These are phyloP conservation scores for Pulveroboletus sp. DNA, from an alignment of 1,284 basidiomycete genomes.

Conservation along the genomic window DNA sequence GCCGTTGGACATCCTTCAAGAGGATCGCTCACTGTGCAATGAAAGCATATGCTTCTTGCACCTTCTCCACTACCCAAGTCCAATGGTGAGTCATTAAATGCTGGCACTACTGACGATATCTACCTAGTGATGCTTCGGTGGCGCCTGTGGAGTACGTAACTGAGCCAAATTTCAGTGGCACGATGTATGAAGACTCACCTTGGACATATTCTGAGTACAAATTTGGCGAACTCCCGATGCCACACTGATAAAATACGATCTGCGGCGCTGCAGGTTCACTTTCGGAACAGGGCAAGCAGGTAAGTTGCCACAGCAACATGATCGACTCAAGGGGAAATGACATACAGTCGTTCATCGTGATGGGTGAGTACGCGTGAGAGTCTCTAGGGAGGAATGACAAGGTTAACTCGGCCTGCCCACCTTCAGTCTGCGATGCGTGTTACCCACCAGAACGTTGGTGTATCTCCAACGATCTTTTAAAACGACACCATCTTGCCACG, in stretches of 20 bases:
- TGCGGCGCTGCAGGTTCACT: conserved; percentile 52
- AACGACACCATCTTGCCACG: conserved; percentile 45
- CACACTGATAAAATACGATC: conserved; percentile 69
- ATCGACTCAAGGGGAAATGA: neutral
- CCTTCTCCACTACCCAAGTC: conserved; percentile 50
- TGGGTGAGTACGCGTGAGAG: conserved; percentile 44
- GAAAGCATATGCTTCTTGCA: conserved; percentile 71
- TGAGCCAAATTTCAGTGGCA: conserved; percentile 4
- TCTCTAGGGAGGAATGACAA: conserved; percentile 45
- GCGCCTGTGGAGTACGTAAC: conserved; percentile 40
- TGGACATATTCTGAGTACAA: conserved; percentile 53
- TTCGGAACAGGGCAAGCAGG: neutral
- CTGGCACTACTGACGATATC: neutral
- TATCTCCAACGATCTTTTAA: conserved; percentile 48
- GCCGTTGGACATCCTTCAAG: neutral
- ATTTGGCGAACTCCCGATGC: conserved; percentile 59
- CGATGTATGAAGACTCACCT: conserved; percentile 30
- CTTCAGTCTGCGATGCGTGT: neutral
- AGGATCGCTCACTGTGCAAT: conserved; percentile 59
- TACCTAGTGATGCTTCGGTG: conserved; percentile 57
- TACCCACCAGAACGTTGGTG: conserved; percentile 59
- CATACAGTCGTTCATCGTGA: conserved; percentile 50
- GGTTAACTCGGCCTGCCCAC: neutral
- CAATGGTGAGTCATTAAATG: conserved; percentile 3
- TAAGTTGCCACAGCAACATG: neutral